Percentiles rank a stretch among this genome's conserved stretches.
Conservation (phyloP, 805 yeast genomes). For the Metschnikowia corniflorae region DNA sequence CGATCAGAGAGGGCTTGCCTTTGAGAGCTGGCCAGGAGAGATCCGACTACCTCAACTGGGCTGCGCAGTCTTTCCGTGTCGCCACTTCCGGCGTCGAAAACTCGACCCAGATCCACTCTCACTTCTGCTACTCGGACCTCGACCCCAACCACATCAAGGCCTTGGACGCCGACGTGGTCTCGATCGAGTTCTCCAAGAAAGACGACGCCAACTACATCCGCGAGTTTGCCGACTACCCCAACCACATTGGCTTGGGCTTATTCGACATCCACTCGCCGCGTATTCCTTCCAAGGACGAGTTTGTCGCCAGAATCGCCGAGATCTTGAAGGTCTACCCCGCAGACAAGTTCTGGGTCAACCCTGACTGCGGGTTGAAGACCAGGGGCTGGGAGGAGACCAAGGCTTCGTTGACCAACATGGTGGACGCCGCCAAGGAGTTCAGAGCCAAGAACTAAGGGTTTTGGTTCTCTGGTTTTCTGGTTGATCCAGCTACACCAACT, state of each 20-base stretch:
- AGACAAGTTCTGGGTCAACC: slow-evolving; percentile 99
- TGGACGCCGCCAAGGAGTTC: slow-evolving; percentile 96
- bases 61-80: slow-evolving; percentile 99
- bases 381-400: slow-evolving; percentile 99
- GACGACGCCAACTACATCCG: slow-evolving; percentile 97
- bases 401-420: slow-evolving; percentile 96
- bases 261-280: slow-evolving; percentile 99
- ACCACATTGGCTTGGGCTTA: slow-evolving; percentile 99
- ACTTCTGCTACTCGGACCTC: slow-evolving; percentile 99
- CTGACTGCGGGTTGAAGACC: slow-evolving; percentile 99
- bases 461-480: too few relatives aligned
- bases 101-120: slow-evolving; percentile 97
- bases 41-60: slow-evolving; percentile 95
- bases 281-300: slow-evolving; percentile 97
- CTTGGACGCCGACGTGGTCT: slow-evolving; percentile 98
- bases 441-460: slow-evolving; percentile 36
- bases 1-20: slow-evolving; percentile 99
- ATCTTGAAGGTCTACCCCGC: slow-evolving; percentile 97
- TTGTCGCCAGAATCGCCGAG: slow-evolving; percentile 87
- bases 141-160: slow-evolving; percentile 99
- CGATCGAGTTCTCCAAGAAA: slow-evolving; percentile 99
- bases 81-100: slow-evolving; percentile 97
- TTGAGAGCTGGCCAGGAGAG: slow-evolving; percentile 97
- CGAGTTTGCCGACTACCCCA: slow-evolving; percentile 97
- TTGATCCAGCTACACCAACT: slow-evolving; percentile 2